A percentile compares a stretch with the other conserved stretches of the same genome.
Conservation (phyloP, 208 protist species). For the Perkinsela sp. region DNA sequence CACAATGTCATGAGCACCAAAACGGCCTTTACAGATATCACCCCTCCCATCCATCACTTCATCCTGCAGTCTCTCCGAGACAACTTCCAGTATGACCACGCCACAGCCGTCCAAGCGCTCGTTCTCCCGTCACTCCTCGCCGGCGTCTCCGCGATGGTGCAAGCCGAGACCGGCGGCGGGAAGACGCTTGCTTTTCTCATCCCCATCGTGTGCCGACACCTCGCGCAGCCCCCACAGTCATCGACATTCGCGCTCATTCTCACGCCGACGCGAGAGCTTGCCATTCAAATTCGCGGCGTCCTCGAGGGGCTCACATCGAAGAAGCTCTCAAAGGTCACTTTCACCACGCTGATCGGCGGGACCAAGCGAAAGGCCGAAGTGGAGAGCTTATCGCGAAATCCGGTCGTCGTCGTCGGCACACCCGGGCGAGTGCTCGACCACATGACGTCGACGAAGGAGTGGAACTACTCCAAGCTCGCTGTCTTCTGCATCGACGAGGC, state of each 20-base stretch:
- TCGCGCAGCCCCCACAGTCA: slow-evolving; percentile 80
- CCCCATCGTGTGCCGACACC: slow-evolving; percentile 64
- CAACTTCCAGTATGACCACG: slow-evolving; percentile 68
- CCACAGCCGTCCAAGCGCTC: slow-evolving; percentile 80
- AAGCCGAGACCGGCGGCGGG: slow-evolving; percentile 75
- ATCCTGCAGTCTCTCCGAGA: slow-evolving; percentile 32
- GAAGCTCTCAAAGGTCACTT: slow-evolving; percentile 59
- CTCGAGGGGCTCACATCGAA: slow-evolving; percentile 66
- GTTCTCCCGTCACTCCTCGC: slow-evolving; percentile 56
- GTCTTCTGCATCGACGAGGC: slow-evolving; percentile 94
- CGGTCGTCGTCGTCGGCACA: slow-evolving; percentile 63
- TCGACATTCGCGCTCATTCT: slow-evolving; percentile 88
- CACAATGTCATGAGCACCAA: too few species aligned
- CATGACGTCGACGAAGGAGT: slow-evolving; percentile 82
- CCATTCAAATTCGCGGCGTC: slow-evolving; percentile 90
- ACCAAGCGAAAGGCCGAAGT: slow-evolving; percentile 58
- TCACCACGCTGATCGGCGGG: slow-evolving; percentile 58
- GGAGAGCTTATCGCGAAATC: slow-evolving; percentile 46
- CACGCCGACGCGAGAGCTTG: slow-evolving; percentile 91
- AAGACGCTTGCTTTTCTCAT: slow-evolving; percentile 96
- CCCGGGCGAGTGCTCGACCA: slow-evolving; percentile 91
- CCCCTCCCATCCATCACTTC: slow-evolving; percentile 23
- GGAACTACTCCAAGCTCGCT: slow-evolving; percentile 82
- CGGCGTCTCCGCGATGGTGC: slow-evolving; percentile 56
- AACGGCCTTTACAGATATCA: not conserved